phyloP scores from a whole-genome alignment of 805 yeast genomes.

The Pichia californica region DNA sequence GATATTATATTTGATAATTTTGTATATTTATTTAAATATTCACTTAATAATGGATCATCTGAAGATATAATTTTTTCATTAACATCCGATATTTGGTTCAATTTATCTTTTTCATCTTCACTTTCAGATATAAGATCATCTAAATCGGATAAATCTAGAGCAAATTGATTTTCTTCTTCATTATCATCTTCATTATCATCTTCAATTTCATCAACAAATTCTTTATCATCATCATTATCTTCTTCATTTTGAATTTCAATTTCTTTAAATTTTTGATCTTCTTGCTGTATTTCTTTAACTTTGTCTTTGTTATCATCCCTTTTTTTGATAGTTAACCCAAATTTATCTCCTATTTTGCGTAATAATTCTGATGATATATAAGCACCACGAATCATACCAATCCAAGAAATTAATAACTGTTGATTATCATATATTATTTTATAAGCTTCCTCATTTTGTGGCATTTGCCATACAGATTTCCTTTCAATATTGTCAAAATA shows the following conservation, averaged over 20 bases:
- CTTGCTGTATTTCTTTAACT: not conserved
- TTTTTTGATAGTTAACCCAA: not conserved
- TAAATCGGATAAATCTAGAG: constrained; percentile 15
- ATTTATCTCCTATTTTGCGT: not conserved
- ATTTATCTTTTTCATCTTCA: not conserved
- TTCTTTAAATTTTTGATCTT: not conserved
- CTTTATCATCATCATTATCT: not conserved
- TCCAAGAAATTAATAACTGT: constrained; percentile 11
- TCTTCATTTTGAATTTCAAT: not conserved
- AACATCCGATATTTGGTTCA: too few relatives aligned
- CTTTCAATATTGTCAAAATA: constrained; percentile 12
- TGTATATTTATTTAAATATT: not conserved
- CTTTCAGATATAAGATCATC: constrained; percentile 8
- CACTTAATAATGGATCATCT: not conserved
- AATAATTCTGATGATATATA: not conserved
- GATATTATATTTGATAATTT: not conserved
- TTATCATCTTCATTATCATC: not conserved
- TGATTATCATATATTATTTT: constrained; percentile 7
- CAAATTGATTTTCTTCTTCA: constrained; percentile 7
- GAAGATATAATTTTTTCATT: too few relatives aligned
- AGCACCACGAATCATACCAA: constrained; percentile 10
- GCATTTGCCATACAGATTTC: constrained; percentile 23
- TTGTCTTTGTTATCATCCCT: not conserved
- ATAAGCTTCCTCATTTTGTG: constrained; percentile 8
- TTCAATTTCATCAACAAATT: not conserved